phyloP scores from a whole-genome alignment of 83 land plant genomes.

The Thuja plicata region DNA sequence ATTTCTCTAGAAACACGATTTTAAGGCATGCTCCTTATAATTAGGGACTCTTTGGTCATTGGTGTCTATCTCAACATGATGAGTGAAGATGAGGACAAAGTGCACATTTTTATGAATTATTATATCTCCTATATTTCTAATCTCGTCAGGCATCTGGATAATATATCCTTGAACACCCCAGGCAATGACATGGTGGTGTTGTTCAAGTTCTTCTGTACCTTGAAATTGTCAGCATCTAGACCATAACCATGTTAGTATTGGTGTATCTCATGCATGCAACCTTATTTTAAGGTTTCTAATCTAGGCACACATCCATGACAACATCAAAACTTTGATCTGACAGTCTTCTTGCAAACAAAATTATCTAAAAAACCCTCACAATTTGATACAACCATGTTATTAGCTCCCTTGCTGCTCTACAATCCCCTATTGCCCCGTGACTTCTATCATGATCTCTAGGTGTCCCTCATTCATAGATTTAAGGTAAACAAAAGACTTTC shows the following conservation, averaged over 20 bases:
- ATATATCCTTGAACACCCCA: slow-evolving; percentile 63
- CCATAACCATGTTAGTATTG: slow-evolving; percentile 64
- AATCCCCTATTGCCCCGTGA: no score
- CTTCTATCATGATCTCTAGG: no score
- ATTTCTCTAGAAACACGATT: slow-evolving; percentile 46
- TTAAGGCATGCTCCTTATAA: slow-evolving; percentile 47
- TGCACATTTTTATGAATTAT: slow-evolving; percentile 60
- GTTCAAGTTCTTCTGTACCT: slow-evolving; percentile 51
- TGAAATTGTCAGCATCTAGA: slow-evolving; percentile 55
- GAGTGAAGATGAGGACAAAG: slow-evolving; percentile 68
- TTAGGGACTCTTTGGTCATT: slow-evolving; percentile 53
- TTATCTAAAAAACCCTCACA: no score
- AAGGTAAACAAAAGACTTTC: slow-evolving; percentile 61
- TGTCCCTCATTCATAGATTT: slow-evolving; percentile 72
- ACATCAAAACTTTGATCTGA: slow-evolving; percentile 67
- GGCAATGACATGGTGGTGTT: slow-evolving; percentile 55
- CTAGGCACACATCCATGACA: slow-evolving; percentile 56
- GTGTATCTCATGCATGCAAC: slow-evolving; percentile 62
- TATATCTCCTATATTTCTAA: slow-evolving; percentile 50
- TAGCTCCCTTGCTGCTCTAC: no score
- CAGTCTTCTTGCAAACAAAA: no score
- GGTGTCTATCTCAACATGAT: slow-evolving; percentile 65
- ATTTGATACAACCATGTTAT: no score
- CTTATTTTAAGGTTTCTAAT: slow-evolving; percentile 63
- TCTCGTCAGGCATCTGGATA: slow-evolving; percentile 65